phyloP scores from a whole-genome alignment of 192 early-diverging fungal genomes.

The Umbelopsis vinacea region DNA sequence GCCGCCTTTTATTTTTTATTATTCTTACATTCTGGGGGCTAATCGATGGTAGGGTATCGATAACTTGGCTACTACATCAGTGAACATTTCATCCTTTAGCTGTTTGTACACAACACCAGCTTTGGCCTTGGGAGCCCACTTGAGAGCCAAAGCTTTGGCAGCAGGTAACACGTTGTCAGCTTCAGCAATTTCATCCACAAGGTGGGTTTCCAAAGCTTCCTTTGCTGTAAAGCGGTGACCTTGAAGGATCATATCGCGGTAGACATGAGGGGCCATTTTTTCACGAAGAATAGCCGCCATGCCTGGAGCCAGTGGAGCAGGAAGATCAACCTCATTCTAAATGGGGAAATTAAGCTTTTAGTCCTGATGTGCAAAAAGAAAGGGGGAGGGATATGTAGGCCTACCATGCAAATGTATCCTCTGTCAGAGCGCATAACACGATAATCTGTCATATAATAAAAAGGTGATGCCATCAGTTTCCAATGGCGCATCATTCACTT shows the following conservation, averaged over 20 bases:
- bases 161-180: slow-evolving; percentile 52
- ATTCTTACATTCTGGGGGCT: slow-evolving; percentile 32
- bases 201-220: slow-evolving; percentile 59
- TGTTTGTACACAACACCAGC: slow-evolving; percentile 55
- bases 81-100: slow-evolving; percentile 66
- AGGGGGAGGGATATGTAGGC: background rate
- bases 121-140: slow-evolving; percentile 61
- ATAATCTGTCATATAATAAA: slow-evolving; percentile 51
- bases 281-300: slow-evolving; percentile 71
- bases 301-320: slow-evolving; percentile 65
- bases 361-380: too few species aligned
- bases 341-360: background rate
- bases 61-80: slow-evolving; percentile 25
- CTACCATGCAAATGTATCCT: slow-evolving; percentile 75
- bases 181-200: slow-evolving; percentile 64
- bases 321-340: slow-evolving; percentile 78
- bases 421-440: slow-evolving; percentile 76
- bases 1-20: slow-evolving; percentile 2
- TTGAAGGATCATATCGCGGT: slow-evolving; percentile 66
- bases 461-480: background rate
- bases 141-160: slow-evolving; percentile 57
- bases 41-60: slow-evolving; percentile 33
- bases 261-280: slow-evolving; percentile 62
- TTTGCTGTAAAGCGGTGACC: slow-evolving; percentile 63
- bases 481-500: background rate